Conservation (phyloP, 805 yeast genomes). For the Starmerella vaccinii region DNA sequence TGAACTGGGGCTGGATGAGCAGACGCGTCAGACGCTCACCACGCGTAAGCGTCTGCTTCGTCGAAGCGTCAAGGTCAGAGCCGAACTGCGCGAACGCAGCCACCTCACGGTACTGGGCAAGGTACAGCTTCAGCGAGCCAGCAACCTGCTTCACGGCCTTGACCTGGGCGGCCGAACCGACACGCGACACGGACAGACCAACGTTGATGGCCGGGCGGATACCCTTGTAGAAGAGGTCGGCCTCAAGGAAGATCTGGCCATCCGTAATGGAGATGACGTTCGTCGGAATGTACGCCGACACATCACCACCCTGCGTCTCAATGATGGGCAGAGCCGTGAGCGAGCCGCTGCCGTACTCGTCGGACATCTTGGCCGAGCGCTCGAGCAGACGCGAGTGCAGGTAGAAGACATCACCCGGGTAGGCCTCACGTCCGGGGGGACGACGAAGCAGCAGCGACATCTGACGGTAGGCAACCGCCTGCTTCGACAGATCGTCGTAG, state of each 20-base stretch:
- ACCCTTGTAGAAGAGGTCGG: constrained; percentile 99
- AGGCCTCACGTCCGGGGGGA: constrained; percentile 95
- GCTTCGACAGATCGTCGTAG: constrained; percentile 97
- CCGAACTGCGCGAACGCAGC: constrained; percentile 99
- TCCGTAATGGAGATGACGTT: constrained; percentile 95
- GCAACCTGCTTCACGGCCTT: constrained; percentile 99
- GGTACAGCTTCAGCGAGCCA: constrained; percentile 98
- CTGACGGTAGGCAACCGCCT: constrained; percentile 99
- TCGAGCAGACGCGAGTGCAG: constrained; percentile 89
- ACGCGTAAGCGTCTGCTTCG: constrained; percentile 97
- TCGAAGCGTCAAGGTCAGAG: constrained; percentile 99
- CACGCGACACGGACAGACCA: constrained; percentile 99
- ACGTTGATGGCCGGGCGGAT: constrained; percentile 99
- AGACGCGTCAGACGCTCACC: constrained; percentile 99
- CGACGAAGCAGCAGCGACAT: constrained; percentile 93
- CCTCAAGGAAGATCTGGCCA: constrained; percentile 98
- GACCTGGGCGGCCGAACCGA: constrained; percentile 99
- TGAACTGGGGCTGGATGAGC: constrained; percentile 94
- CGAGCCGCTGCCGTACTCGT: constrained; percentile 81
- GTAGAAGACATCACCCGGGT: constrained; percentile 96
- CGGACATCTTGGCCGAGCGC: constrained; percentile 96
- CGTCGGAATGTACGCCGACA: constrained; percentile 94
- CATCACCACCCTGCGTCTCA: constrained; percentile 99
- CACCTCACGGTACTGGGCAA: constrained; percentile 99
- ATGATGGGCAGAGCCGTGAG: constrained; percentile 92